A percentile compares a stretch with the other conserved stretches of the same genome.
Evolutionary conservation across 2,329 filamentous ascomycete species (phyloP).

Genomic region (Plectosphaerella sp.): DNA sequence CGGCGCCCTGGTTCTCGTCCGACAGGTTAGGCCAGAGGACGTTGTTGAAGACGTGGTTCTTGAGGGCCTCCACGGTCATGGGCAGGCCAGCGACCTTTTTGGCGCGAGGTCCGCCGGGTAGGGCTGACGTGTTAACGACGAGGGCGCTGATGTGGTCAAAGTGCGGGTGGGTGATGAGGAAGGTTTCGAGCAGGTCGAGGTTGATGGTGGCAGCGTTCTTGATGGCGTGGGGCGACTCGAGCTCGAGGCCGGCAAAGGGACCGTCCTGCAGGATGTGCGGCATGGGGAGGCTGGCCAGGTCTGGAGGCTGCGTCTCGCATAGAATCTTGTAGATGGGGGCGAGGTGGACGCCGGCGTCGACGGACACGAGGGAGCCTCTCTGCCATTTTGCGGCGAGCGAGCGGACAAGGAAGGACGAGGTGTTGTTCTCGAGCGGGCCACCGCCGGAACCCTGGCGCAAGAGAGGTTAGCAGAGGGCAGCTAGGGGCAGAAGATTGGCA

Average conservation of each 20-base stretch:
- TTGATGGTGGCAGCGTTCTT: constrained; percentile 82
- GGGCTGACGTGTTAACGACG: constrained; percentile 86
- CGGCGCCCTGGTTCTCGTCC: constrained; percentile 92
- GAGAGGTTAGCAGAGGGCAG: background rate
- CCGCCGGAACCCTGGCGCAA: constrained; percentile 73
- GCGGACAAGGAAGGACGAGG: constrained; percentile 84
- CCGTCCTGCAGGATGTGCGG: constrained; percentile 59
- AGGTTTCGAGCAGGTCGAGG: constrained; percentile 75
- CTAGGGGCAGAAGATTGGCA: background rate
- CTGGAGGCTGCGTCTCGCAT: constrained; percentile 42
- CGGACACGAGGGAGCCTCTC: constrained; percentile 78
- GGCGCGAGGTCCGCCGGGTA: constrained; percentile 67
- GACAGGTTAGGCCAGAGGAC: constrained; percentile 96
- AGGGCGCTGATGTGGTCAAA: constrained; percentile 90
- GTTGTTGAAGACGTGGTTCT: constrained; percentile 95
- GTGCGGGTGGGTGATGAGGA: constrained; percentile 95
- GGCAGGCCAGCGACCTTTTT: constrained; percentile 85
- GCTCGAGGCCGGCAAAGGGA: constrained; percentile 73
- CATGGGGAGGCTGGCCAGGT: constrained; percentile 31
- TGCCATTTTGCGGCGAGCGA: constrained; percentile 76
- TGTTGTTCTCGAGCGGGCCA: constrained; percentile 84
- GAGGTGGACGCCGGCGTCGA: constrained; percentile 89
- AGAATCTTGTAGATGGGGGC: constrained; percentile 80
- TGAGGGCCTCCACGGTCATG: constrained; percentile 86
- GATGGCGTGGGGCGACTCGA: constrained; percentile 61